Conservation (phyloP, 495 filamentous ascomycete genomes). For the Hypoxylon fragiforme region DNA sequence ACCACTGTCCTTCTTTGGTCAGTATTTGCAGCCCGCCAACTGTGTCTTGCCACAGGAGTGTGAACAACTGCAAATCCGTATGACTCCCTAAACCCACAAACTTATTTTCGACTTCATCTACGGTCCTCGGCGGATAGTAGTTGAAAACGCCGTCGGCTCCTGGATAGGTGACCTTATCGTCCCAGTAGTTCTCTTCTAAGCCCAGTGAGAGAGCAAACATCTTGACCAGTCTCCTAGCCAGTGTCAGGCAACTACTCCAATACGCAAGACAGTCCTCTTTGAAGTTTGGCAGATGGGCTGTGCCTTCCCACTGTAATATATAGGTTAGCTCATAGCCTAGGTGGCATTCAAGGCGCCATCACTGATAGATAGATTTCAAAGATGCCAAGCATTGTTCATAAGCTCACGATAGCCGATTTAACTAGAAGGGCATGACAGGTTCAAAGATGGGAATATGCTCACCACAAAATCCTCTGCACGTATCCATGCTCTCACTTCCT, state of each 20-base stretch:
- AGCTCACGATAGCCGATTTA: no score
- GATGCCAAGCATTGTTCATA: background rate
- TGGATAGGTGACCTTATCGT: constrained; percentile 53
- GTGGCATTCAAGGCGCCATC: background rate
- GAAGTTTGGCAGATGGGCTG: constrained; percentile 52
- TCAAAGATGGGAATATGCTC: constrained; percentile 6
- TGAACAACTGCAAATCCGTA: constrained; percentile 62
- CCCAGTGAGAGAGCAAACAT: constrained; percentile 56
- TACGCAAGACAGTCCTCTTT: constrained; percentile 51
- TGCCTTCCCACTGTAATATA: constrained; percentile 47
- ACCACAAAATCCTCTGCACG: constrained; percentile 47
- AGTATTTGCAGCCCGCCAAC: constrained; percentile 58
- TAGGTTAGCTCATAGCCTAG: constrained; percentile 3
- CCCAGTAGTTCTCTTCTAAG: constrained; percentile 56
- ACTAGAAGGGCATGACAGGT: background rate
- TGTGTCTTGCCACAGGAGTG: constrained; percentile 60
- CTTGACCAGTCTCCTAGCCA: constrained; percentile 52
- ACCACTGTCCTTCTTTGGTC: constrained; percentile 55
- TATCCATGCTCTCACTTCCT: constrained; percentile 44
- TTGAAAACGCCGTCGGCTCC: constrained; percentile 53
- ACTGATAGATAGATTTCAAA: no score
- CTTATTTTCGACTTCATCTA: constrained; percentile 34
- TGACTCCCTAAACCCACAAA: constrained; percentile 59
- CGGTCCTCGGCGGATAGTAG: constrained; percentile 51
- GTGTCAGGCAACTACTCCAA: constrained; percentile 49